Base-by-base conservation (phyloP, 805 yeast species). In the Barnettozyma botsteinii region DNA sequence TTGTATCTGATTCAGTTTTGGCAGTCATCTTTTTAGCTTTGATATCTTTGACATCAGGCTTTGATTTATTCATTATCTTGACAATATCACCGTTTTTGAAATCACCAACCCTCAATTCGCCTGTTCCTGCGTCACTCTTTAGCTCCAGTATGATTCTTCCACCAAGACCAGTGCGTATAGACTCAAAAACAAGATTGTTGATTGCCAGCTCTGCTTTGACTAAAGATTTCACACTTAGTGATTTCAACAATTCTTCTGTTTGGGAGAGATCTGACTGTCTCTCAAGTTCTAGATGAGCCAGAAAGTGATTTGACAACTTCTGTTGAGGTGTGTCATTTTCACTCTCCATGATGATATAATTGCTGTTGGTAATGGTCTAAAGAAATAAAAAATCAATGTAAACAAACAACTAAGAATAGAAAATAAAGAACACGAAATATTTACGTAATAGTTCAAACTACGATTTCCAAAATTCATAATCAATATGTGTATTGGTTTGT, bases 51-150 rank as follows among this genome's bases (percentile, higher is more conserved):
- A 33, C 19, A 20, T 28, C 20, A 41, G 13, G 29, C 15, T 53
- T 15, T 1, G 57, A 47, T 0, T 68, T 64, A 40, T 62, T 65
- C 18, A 79, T 78, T 11, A 85, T 44, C 48, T 69, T 72, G 3
- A 87, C 89, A 31, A 85, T 79, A 60, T 87, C 96, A 12, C 96
- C 96, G 4, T 73, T 72, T 47, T 78, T 70, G 21, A 86, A 58
- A 19, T 75, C 75, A 1, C 85, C 82, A 14, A 62, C 48, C 7
- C 75, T 48, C 7, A 68, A 59, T 20, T 61, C 54, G 26, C 63
- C 64, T 20, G 54, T 57, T 50, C 57, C 73, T 0, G 80, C 65
- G 46, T 84, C 91, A 22, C 67, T 62, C 14, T 52, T 66, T 38
- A 91, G 60, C 47, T 86, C 95, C 12, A 86, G 50, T 5, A 81